Base-by-base conservation (phyloP, 73 alveolate genomes). In the Paramecium tetraurelia region DNA sequence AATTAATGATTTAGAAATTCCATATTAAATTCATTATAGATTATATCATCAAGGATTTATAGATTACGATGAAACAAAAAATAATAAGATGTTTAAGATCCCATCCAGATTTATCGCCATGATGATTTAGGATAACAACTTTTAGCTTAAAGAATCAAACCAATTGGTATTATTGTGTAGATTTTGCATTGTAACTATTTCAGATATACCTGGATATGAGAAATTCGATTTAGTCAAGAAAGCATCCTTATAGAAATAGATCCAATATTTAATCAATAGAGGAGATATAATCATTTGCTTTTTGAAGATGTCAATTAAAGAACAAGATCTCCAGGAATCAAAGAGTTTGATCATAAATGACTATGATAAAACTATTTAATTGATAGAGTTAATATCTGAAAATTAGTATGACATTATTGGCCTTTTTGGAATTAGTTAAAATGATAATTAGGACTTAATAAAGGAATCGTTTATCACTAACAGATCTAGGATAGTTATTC, bases 121-220 rank as follows among this genome's bases (percentile, higher is more conserved):
- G 75, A 41, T 80, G 70, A 80, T 80, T 20, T 18, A 80, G 24
- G 90, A 80, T 80, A 44, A 80, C 10, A 80, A 80, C 43, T 80
- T 80, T 24, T 31, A 41, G 43, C 12, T 80, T 24, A 27, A 80
- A 22, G 63, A 40, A 18, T 31, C 90, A 14, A 21, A 24, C 24
- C 3, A 80, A 48, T 14, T 48, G 5, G 75, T 80, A 8, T 24
- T 80, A 43, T 46, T 80, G 16, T 80, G 90, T 46, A 80, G 90
- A 48, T 80, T 80, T 80, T 80, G 90, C 22, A 80, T 80, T 24
- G 90, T 80, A 7, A 24, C 46, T 7, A 41, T 80, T 18, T 80
- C 38, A n/a, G 90, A 80, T 24, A 80, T 80, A 8, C 90, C 90
- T 43, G 90, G 90, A 41, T 43, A 80, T 80, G 90, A 80, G 38